Percentiles rank a stretch among this genome's conserved stretches.
These are phyloP conservation scores for Hirschfeldia incana DNA, from an alignment of 345 rosid genomes.

Conservation along the genomic window DNA sequence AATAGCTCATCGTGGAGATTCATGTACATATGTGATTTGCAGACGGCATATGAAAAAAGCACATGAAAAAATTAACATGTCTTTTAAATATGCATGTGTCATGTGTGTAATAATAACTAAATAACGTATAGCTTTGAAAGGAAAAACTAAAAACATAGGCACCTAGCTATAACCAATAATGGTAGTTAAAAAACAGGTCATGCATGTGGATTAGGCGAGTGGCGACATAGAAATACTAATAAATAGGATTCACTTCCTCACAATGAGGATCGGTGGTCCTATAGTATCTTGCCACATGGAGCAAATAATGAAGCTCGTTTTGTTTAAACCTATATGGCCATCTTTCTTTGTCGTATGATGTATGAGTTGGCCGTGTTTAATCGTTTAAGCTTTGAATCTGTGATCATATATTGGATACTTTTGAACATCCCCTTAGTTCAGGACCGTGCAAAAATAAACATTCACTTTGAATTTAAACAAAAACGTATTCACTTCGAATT, in stretches of 20 bases:
- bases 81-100: background rate
- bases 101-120: background rate
- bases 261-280: constrained; percentile 27
- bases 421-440: background rate
- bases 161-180: background rate
- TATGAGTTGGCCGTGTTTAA: background rate
- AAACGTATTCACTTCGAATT: background rate
- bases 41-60: background rate
- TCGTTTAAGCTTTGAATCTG: background rate
- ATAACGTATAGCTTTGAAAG: background rate
- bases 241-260: constrained; percentile 25
- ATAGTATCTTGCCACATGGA: constrained; percentile 30
- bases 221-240: background rate
- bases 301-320: constrained; percentile 14
- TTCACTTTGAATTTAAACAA: no score
- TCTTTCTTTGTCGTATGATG: background rate
- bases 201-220: constrained; percentile 25
- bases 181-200: constrained; percentile 24
- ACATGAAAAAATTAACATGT: background rate
- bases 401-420: background rate
- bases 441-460: background rate
- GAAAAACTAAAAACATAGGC: background rate
- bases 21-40: background rate
- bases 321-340: background rate
- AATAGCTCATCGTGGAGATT: background rate